Base-by-base conservation (phyloP, 106 monocot genomes). In the Cymbidium sinense region DNA sequence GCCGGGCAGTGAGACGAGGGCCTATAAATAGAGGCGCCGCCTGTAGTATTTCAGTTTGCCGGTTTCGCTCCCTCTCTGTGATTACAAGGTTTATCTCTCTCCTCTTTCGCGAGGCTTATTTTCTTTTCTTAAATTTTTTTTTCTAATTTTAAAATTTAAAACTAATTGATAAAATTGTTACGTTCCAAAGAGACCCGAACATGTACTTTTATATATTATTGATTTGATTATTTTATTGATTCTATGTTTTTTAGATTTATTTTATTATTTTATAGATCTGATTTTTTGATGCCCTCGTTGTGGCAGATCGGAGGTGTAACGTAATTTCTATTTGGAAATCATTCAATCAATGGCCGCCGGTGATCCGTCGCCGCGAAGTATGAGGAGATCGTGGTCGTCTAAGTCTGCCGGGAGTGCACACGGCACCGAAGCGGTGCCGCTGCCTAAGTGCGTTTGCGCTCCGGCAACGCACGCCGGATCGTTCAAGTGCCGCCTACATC, bases 401-500 rank as follows among this genome's bases (percentile, higher is more conserved):
- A 78, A 65, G 61, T 67, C 83, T 11, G 9, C 73, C 11, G n/a
- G 64, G 1, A 73, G 83, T 64, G 12, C 29, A 6, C 55, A 44
- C 0, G 61, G 61, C 28, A 18, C 58, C 23, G 47, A 47, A 15
- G 8, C 39, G 7, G 31, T 70, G 25, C 37, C 54, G 18, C 37
- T 50, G 17, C 85, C 83, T 5, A 81, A 78, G 73, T 86, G 88
- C 37, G 85, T 88, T 1, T 88, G 88, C 36, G 85, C 88, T 0
- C 88, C 88, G 7, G 39, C 88, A 2, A 85, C 88, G 9, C 88
- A 88, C 23, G 81, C 85, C 4, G 77, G 85, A 3, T 88, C 85
- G 4, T 88, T 88, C 85, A 88, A 86, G 85, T 88, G 88, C 70
- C 81, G 85, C 18, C 78, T 83, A 39, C 88, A 88, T 80, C 80